These are phyloP conservation scores for Arthrobotrys pseudoclavata DNA, from an alignment of 2,329 filamentous ascomycete species.

Conservation along the genomic window DNA sequence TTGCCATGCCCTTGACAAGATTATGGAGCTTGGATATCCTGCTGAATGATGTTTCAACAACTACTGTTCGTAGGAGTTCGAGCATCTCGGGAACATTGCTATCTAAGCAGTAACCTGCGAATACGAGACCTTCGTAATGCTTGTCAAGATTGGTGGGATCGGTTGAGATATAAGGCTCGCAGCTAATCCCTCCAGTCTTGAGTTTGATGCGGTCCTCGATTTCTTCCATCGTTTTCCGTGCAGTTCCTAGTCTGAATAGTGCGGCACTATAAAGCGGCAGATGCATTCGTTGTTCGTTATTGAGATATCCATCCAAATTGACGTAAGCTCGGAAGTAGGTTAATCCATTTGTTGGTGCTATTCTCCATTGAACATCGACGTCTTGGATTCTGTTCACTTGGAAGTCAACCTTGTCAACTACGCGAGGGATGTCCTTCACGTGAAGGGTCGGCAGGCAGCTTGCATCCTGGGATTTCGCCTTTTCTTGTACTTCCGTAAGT, in stretches of 20 bases:
- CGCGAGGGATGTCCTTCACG: conserved; percentile 87
- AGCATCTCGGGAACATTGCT: conserved; percentile 93
- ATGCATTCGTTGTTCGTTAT: conserved; percentile 81
- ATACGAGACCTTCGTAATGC: conserved; percentile 83
- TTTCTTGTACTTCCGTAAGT: conserved; percentile 84
- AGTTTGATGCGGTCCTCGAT: conserved; percentile 96
- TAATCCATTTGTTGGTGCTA: conserved; percentile 92
- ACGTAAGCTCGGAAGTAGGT: conserved; percentile 96
- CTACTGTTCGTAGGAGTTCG: conserved; percentile 81
- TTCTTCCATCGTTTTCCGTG: conserved; percentile 89
- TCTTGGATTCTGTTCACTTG: conserved; percentile 71
- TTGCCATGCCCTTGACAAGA: conserved; percentile 85
- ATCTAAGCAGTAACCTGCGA: conserved; percentile 89
- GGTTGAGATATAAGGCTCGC: conserved; percentile 85
- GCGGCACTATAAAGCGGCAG: conserved; percentile 92
- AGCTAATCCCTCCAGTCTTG: conserved; percentile 90
- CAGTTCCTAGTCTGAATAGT: conserved; percentile 92
- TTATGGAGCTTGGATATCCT: conserved; percentile 85
- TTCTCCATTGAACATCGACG: conserved; percentile 85
- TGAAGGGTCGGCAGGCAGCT: conserved; percentile 89
- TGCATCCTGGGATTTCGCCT: conserved; percentile 85
- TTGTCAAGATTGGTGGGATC: conserved; percentile 79
- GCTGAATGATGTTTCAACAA: conserved; percentile 90
- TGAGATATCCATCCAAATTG: conserved; percentile 80
- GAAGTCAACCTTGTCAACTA: conserved; percentile 80